Base-by-base conservation (phyloP, 495 filamentous ascomycete species). In the Aspergillus hancockii region DNA sequence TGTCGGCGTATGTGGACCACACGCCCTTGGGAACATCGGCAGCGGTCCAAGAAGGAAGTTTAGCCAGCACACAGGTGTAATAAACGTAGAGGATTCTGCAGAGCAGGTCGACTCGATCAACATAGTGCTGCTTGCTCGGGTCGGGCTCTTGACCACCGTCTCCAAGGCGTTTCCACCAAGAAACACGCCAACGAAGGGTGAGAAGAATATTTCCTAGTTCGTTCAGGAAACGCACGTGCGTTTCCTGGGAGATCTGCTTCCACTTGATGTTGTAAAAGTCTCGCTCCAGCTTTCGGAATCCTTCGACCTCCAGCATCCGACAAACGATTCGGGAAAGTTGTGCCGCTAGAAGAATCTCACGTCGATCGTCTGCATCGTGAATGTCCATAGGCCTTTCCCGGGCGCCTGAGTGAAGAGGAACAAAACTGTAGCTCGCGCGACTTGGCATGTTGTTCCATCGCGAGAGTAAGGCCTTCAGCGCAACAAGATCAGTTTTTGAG, bases 401-500 rank as follows among this genome's bases (percentile, higher is more conserved):
- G 38, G 59, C 66, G 7, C 55, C 67, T 10, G 61, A 53, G 34
- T 78, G 71, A 1, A 75, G 55, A 2, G 73, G 67, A 4, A 80
- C 71, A 46, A 79, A 71, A 31, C 72, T 76, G 57, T 81, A 81
- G 43, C 71, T 67, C 10, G 78, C 78, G 22, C 79, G 76, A 52
- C 78, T 80, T 12, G 79, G 79, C 79, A 81, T 81, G 63, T 79
- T 79, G 63, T 80, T 80, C 78, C 78, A 80, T 52, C 71, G 71
- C 13, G 76, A 78, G 13, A 79, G 76, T 5, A 77, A 63, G 45
- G 76, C 68, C 79, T 81, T 47, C 25, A 1, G 23, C 32, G 16
- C 23, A 46, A 58, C 30, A n/a, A 63, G 22, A 53, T 65, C 19
- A 69, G 57, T 38, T 9, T 34, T 1, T 6, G 0, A 22, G n/a